Evolutionary conservation across 2,329 filamentous ascomycete species (phyloP).

Genomic region (Sclerotiophoma versabilis): DNA sequence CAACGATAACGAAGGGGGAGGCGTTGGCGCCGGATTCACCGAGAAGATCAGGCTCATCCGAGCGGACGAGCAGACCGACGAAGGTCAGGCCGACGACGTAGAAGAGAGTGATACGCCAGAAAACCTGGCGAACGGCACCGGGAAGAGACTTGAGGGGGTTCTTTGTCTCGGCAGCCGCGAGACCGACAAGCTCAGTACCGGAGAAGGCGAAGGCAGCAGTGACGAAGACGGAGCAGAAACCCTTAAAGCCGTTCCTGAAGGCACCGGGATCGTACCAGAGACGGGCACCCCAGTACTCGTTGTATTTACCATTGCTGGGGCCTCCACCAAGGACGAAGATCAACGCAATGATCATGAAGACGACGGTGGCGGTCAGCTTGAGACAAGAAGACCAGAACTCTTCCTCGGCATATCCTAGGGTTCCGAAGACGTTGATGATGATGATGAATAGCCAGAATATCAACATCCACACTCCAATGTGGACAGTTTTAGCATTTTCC

Average conservation of each 20-base stretch:
- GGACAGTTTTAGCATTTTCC: conserved; percentile 25
- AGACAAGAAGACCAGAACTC: conserved; percentile 49
- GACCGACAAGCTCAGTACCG: conserved; percentile 68
- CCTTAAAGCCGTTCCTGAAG: conserved; percentile 67
- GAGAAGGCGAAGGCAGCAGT: conserved; percentile 69
- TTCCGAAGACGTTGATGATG: conserved; percentile 49
- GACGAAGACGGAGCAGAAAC: conserved; percentile 69
- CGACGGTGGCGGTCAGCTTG: conserved; percentile 46
- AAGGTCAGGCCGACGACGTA: conserved; percentile 55
- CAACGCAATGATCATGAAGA: conserved; percentile 57
- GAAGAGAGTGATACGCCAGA: conserved; percentile 57
- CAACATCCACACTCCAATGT: conserved; percentile 47
- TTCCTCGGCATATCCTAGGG: conserved; percentile 52
- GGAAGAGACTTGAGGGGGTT: conserved; percentile 61
- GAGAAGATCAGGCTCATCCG: conserved; percentile 45
- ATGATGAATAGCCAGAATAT: conserved; percentile 49
- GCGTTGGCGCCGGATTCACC: conserved; percentile 50
- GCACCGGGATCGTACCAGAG: conserved; percentile 66
- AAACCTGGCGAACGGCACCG: conserved; percentile 54
- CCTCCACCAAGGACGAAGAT: conserved; percentile 65
- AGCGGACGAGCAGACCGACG: conserved; percentile 53
- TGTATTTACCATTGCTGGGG: conserved; percentile 56
- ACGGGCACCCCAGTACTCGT: conserved; percentile 64
- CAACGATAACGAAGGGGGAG: conserved; percentile 72
- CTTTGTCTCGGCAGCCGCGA: conserved; percentile 65